Evolutionary conservation across 352 stramenopile genomes (phyloP), one percentile per base, ranked within the genome.

Genomic region (Pythium monospermum): DNA sequence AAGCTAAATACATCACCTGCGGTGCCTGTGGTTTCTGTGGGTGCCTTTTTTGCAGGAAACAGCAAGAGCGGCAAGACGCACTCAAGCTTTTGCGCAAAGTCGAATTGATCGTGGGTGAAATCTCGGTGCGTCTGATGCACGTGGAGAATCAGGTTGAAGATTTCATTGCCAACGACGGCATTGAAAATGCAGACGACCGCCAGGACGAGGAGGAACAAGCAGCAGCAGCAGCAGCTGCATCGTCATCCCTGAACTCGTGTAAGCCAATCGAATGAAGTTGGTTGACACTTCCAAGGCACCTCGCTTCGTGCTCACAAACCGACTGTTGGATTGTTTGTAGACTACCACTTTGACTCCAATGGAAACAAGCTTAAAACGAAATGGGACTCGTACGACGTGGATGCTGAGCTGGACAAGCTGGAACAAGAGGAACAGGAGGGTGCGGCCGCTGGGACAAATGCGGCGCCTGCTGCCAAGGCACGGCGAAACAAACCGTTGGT

Each of bases 301-400:
- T 13, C 7, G 30, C 25, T 35, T 16, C 18, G 59, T 15, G n/a
- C 59, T 16, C 4, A 13, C 30, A 35, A n/a, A n/a, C 30, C 15
- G 30, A 35, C 30, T 35, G 7, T 35, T 7, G 30, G 8, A 35
- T 35, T 35, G 7, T 35, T 35, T 28, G 3, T 25, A 93, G 82
- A 90, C 57, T 93, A 93, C 58, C 82, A 91, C 47, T 91, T 93
- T 26, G 79, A 93, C 57, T 93, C 79, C 25, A 44, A 87, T 4
- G 82, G 82, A 48, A 91, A 88, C 64, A 93, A 93, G 53, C 73
- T 93, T 50, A 89, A 88, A 61, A 91, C 79, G 25, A 91, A 93
- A 53, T 91, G 82, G 82, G 82, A 93, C 52, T 69, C 57, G 18
- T 93, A 87, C 54, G 70, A 93, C 41, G 79, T 87, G 11, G 82